Evolutionary conservation across 768 basidiomycete species (phyloP), one percentile per base, ranked within the genome.

Genomic region (Boletus rubropictus): DNA sequence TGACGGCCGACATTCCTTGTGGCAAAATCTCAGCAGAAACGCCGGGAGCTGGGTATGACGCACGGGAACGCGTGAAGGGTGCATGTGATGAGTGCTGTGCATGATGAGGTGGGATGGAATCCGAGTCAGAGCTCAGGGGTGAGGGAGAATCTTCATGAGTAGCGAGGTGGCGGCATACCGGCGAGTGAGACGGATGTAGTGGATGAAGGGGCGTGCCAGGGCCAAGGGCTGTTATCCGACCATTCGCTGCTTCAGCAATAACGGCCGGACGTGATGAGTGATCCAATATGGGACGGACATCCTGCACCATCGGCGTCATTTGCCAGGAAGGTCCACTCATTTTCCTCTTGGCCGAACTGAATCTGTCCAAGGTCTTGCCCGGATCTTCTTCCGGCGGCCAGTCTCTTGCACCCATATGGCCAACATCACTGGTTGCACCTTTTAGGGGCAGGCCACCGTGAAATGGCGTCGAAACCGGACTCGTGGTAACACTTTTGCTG

Each of bases 401-500:
- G 36, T 73, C 72, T 35, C 67, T 67, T 52, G 70, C 68, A 53
- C 70, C 70, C 52, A 73, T 70, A 54, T 71, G 69, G 42, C 67
- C 64, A 29, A 65, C 63, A 35, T 78, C 77, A 28, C 72, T 67
- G 40, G 54, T 48, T 15, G 48, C 11, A 33, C 42, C 43, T 31
- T 61, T 58, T 17, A 66, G 49, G 29, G 60, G 43, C 2, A 56
- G 35, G 7, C 55, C 46, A 7, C 52, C 39, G 53, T 66, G 67
- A 42, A 63, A 64, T 5, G 74, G 74, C 15, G 75, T 72, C 47
- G 74, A 65, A 49, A 80, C 68, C 10, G 84, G 84, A 52, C 81
- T 84, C 0, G 81, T 79, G n/a, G 80, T 80, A 11, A 80, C 81
- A 58, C 82, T 84, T 62, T 84, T 84, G 63, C 72, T 78, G 18